Evolutionary conservation across 1,284 basidiomycete genomes (phyloP).

Genomic region (Inonotus hispidus): DNA sequence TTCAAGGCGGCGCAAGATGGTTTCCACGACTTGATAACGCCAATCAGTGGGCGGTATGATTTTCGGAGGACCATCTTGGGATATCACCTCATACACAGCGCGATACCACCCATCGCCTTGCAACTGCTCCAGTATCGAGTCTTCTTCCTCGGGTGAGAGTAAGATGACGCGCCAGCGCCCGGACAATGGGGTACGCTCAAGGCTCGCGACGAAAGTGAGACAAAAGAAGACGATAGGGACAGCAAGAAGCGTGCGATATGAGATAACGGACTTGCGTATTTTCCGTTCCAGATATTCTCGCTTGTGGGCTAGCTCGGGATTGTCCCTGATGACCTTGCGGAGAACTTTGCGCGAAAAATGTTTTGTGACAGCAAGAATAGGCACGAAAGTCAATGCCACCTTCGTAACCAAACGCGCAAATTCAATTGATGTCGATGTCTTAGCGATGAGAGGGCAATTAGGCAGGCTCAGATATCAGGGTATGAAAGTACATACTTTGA

Average conservation of each 20-base stretch:
- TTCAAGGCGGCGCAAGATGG: slow-evolving; percentile 72
- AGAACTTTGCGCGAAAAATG: slow-evolving; percentile 29
- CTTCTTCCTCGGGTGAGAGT: slow-evolving; percentile 87
- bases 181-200: slow-evolving; percentile 80
- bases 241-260: slow-evolving; percentile 57
- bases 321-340: slow-evolving; percentile 43
- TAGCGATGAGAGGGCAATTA: slow-evolving; percentile 3
- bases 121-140: slow-evolving; percentile 72
- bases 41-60: slow-evolving; percentile 72
- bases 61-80: slow-evolving; percentile 57
- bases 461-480: not conserved
- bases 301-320: slow-evolving; percentile 31
- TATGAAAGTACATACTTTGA: slow-evolving; percentile 40
- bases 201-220: slow-evolving; percentile 68
- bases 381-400: slow-evolving; percentile 67
- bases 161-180: slow-evolving; percentile 86
- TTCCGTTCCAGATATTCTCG: slow-evolving; percentile 37
- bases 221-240: slow-evolving; percentile 69
- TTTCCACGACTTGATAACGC: slow-evolving; percentile 78
- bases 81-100: slow-evolving; percentile 73
- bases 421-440: slow-evolving; percentile 54
- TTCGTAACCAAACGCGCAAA: slow-evolving; percentile 58
- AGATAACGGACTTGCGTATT: slow-evolving; percentile 43
- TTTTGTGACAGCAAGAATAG: slow-evolving; percentile 56
- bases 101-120: slow-evolving; percentile 81